Conservation (phyloP, 768 basidiomycete species). For the Myochromella boudieri region DNA sequence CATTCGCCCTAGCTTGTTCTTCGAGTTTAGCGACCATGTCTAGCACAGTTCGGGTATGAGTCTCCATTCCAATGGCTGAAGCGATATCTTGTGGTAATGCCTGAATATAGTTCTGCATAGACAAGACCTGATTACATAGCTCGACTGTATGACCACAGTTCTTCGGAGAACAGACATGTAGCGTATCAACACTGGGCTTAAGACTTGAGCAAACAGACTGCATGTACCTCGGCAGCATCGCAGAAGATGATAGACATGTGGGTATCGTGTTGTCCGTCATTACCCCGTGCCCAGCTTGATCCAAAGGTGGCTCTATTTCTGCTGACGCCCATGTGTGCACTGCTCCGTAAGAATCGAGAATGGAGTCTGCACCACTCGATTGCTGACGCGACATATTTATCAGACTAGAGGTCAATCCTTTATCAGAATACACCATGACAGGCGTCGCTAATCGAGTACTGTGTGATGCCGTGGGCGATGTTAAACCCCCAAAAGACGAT, state of each 20-base stretch:
- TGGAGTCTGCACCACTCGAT: slow-evolving; percentile 21
- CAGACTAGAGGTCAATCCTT: neutral
- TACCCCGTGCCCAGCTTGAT: too few species aligned
- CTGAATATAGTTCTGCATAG: slow-evolving; percentile 14
- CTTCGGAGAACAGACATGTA: slow-evolving; percentile 10
- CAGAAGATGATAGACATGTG: too few species aligned
- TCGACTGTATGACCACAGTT: slow-evolving; percentile 4
- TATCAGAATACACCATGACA: neutral
- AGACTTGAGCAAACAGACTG: neutral
- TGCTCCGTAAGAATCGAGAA: slow-evolving; percentile 25
- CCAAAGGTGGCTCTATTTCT: neutral
- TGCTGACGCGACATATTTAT: slow-evolving; percentile 10
- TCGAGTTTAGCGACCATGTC: slow-evolving; percentile 15
- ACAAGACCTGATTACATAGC: slow-evolving; percentile 12
- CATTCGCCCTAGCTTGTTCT: slow-evolving; percentile 8
- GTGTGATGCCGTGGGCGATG: slow-evolving; percentile 11
- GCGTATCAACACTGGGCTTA: slow-evolving; percentile 8
- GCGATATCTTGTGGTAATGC: slow-evolving; percentile 13
- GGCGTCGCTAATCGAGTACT: slow-evolving; percentile 14
- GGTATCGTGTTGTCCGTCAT: too few species aligned
- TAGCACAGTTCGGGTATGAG: slow-evolving; percentile 3
- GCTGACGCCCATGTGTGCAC: neutral
- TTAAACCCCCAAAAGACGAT: slow-evolving; percentile 8
- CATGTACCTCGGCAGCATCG: too few species aligned
- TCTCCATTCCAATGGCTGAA: neutral